phyloP scores from a whole-genome alignment of 768 basidiomycete genomes.

The Infundibulicybe gibba region DNA sequence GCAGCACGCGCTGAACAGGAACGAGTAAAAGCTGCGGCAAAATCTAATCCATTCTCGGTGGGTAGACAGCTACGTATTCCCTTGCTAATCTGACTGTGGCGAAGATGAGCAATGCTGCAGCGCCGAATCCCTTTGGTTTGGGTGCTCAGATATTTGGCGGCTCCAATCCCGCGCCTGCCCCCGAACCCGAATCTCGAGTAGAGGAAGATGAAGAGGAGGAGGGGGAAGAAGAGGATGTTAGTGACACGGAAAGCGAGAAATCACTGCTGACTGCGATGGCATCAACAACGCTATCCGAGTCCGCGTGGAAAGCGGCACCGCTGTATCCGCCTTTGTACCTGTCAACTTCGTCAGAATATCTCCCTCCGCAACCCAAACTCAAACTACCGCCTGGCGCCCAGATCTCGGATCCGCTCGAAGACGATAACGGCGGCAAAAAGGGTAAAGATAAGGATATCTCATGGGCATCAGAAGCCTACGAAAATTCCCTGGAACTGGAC shows the following conservation, averaged over 20 bases:
- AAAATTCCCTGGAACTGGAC: constrained; percentile 77
- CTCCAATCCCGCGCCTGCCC: not conserved
- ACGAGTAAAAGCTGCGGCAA: constrained; percentile 23
- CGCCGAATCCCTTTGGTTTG: constrained; percentile 42
- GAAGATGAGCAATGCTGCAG: constrained; percentile 17
- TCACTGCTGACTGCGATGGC: constrained; percentile 58
- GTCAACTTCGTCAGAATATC: constrained; percentile 70
- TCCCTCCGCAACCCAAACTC: constrained; percentile 52
- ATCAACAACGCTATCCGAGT: constrained; percentile 48
- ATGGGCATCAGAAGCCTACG: constrained; percentile 76
- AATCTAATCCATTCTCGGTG: constrained; percentile 71
- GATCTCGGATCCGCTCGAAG: constrained; percentile 32
- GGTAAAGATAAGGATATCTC: constrained; percentile 38
- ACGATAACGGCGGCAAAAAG: constrained; percentile 15
- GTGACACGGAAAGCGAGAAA: constrained; percentile 33
- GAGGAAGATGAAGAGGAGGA: constrained; percentile 21
- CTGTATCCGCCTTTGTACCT: constrained; percentile 68
- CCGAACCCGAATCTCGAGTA: constrained; percentile 6
- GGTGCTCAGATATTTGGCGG: constrained; percentile 68
- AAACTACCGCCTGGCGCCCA: constrained; percentile 41
- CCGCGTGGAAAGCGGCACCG: constrained; percentile 66
- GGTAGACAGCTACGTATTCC: constrained; percentile 15
- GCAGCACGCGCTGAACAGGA: constrained; percentile 25
- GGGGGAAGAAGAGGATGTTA: constrained; percentile 5
- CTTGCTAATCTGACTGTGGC: constrained; percentile 6